Evolutionary conservation across 768 basidiomycete genomes (phyloP), one percentile per base, ranked within the genome.

Genomic region (Mycena chlorophos): DNA sequence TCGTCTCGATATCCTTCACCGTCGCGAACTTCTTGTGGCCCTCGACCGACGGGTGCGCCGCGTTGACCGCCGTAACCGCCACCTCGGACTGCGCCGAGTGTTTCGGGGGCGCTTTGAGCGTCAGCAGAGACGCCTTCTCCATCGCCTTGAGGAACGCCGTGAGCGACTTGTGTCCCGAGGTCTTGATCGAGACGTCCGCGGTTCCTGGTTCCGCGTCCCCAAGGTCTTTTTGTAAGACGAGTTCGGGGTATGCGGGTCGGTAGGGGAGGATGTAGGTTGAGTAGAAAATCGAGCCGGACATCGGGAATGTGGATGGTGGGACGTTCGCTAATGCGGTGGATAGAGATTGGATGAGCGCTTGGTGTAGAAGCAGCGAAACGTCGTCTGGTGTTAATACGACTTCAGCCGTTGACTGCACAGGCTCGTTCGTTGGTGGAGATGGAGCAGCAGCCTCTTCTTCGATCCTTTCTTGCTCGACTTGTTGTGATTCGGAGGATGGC

Each of bases 91-190:
- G 74, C 48, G 70, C 65, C 6, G 71, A 68, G 43, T 77, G 77
- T 57, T 79, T 78, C 58, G 75, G 77, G 2, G 74, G 75, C 20
- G 87, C 78, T 66, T 96, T 97, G 22, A 88, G 74, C 13, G 83
- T 83, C 31, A 96, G 64, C 22, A 97, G 68, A 0, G 79, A 80
- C 6, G 84, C 81, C 66, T 95, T 95, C 57, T 91, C 89, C 17
- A 80, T 75, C 17, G 80, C 65, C 67, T 89, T 94, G 63, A 97
- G 77, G 74, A 96, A 94, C 1, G 86, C 78, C 1, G 86, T 79
- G 19, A 95, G 77, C 10, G 91, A 90, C 70, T 94, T 97, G 74
- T 86, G 81, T 2, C 79, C 79, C 1, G 91, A 93, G 10, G 86
- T 79, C 62, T 89, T 93, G 68, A 95, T 87, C 61, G 82, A 89